These are phyloP conservation scores for Umbellularia californica DNA, from an alignment of 164 flowering plant species.

Conservation along the genomic window DNA sequence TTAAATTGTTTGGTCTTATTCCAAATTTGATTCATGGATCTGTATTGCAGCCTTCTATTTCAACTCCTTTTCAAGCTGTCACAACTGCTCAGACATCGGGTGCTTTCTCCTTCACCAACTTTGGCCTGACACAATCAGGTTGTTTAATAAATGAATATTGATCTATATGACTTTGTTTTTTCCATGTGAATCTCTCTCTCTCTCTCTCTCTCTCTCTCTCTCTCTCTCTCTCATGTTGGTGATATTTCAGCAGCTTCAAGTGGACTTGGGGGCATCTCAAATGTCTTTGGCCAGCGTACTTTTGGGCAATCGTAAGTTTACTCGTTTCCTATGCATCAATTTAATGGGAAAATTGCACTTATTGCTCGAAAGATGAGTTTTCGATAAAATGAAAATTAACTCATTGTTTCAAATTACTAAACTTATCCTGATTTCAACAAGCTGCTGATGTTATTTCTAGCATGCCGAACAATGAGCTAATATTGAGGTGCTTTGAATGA, in stretches of 20 bases:
- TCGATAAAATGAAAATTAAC: background rate
- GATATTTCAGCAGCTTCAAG: constrained; percentile 33
- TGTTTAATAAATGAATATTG: background rate
- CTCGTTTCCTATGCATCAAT: background rate
- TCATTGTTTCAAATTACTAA: background rate
- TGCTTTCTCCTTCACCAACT: constrained; percentile 39
- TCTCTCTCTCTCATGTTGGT: background rate
- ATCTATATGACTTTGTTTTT: background rate
- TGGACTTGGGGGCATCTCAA: constrained; percentile 40
- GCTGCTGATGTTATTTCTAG: background rate
- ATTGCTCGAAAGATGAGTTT: background rate
- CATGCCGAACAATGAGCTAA: background rate
- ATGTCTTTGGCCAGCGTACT: constrained; percentile 45
- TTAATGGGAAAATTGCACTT: background rate
- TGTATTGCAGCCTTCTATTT: constrained; percentile 40
- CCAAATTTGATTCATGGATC: background rate
- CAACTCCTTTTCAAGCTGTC: constrained; percentile 47
- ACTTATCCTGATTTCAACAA: background rate
- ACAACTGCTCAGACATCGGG: constrained; percentile 53
- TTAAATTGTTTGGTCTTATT: background rate
- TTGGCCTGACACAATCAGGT: constrained; percentile 71
- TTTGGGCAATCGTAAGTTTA: constrained; percentile 61
- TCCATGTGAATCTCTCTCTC: background rate
- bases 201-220: no score
- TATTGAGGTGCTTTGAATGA: background rate